Evolutionary conservation across 306 rosid species (phyloP), one percentile per base, ranked within the genome.

Genomic region (Herpetospermum pedunculosum): DNA sequence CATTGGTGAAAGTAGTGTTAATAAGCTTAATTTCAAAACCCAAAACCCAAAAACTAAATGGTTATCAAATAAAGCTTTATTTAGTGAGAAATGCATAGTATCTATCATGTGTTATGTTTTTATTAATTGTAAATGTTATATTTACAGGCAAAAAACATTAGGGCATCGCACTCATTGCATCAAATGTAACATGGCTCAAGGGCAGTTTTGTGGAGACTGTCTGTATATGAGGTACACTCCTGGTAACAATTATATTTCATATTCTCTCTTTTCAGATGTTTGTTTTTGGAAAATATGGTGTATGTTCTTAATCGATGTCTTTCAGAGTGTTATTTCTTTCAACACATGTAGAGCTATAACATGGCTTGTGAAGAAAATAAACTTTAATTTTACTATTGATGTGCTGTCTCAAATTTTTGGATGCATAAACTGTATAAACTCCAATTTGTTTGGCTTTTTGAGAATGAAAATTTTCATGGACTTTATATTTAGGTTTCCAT

Each of bases 121-220:
- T 65, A 75, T 47, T 35, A 46, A 76, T 76, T 77, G 79, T 67
- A 80, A 71, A 34, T 72, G 25, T 21, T 65, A 65, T n/a, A 75
- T 79, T 81, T 81, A 59, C 83, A 95, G 96, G 91, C 99, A 95
- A 88, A 95, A 91, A 76, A 91, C 99, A 46, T 86, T 89, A 55
- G 96, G 99, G 64, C 76, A 81, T 82, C 96, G 87, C 37, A 95
- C 99, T 58, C 77, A 75, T 47, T 95, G 99, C 79, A 73, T 83
- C 86, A 55, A 77, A 40, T 95, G 99, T 85, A 80, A 81, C 78
- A 55, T 79, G 88, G 83, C 85, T 52, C 92, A 84, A 80, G 99
- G 99, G 35, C 97, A 95, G 79, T 91, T 95, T 80, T 95, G 97
- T 81, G 99, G 99, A 34, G 99, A 95, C 79, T 95, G 99, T 84